phyloP scores from a whole-genome alignment of 176 grass and related monocot species.

The Eleusine coracana region DNA sequence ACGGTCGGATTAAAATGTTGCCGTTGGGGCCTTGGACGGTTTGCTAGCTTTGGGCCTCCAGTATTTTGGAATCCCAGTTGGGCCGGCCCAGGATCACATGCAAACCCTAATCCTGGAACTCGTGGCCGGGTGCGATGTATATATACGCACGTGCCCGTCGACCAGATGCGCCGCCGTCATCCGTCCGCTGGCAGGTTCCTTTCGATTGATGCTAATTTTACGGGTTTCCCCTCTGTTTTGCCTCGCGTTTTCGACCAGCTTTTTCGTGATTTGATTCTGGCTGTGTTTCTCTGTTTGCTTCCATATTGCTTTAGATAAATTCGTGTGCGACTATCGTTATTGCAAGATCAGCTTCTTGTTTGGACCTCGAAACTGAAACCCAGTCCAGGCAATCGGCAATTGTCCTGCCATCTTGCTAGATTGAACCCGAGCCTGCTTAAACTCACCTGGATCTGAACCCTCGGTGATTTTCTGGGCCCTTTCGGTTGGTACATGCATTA shows the following conservation, averaged over 20 bases:
- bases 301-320: background rate
- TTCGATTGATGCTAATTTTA: no score
- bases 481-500: conserved; percentile 41
- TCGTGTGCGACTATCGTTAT: background rate
- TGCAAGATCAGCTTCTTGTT: conserved; percentile 82
- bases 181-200: background rate
- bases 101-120: conserved; percentile 36
- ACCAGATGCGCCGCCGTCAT: background rate
- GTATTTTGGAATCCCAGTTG: background rate
- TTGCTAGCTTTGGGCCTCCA: background rate
- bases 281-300: background rate
- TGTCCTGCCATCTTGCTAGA: conserved; percentile 63
- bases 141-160: background rate
- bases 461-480: conserved; percentile 71
- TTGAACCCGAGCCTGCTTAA: conserved; percentile 41
- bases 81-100: background rate
- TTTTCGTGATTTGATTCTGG: background rate
- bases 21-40: background rate
- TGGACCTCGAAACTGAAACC: conserved; percentile 31
- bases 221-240: background rate
- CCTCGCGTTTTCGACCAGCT: background rate
- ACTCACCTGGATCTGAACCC: conserved; percentile 77
- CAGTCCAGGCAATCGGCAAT: conserved; percentile 48
- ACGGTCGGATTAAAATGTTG: conserved; percentile 47
- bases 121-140: background rate